These are phyloP conservation scores for Podaxis sp. DNA, from an alignment of 768 basidiomycete genomes.

Conservation along the genomic window DNA sequence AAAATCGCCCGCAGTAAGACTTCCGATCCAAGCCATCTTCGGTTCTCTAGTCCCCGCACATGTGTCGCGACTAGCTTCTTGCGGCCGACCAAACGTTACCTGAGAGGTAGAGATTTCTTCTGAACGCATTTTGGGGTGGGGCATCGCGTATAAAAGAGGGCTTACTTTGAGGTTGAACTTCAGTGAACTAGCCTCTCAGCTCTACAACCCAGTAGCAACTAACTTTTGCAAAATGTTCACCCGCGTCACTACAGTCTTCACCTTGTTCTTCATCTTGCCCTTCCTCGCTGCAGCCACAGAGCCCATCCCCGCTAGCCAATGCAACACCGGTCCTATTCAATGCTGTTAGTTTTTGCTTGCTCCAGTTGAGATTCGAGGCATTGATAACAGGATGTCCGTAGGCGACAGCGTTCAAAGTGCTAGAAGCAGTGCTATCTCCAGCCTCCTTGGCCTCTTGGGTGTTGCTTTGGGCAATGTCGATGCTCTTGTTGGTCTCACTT, in stretches of 20 bases:
- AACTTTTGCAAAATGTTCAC: constrained; percentile 22
- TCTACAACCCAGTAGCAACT: constrained; percentile 12
- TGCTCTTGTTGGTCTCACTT: constrained; percentile 10
- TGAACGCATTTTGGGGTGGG: neutral
- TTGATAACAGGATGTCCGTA: constrained; percentile 1
- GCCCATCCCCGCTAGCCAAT: constrained; percentile 22
- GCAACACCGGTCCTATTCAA: constrained; percentile 29
- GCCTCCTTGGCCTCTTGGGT: constrained; percentile 17
- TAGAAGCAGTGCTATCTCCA: neutral
- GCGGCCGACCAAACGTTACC: neutral
- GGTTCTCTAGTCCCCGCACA: neutral
- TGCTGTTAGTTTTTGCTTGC: constrained; percentile 18
- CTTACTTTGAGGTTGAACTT: neutral
- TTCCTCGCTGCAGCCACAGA: constrained; percentile 22
- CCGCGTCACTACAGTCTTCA: constrained; percentile 19
- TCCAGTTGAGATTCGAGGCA: neutral
- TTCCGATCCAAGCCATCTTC: neutral
- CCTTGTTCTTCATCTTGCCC: constrained; percentile 18
- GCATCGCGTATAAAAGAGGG: neutral
- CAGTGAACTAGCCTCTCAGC: neutral
- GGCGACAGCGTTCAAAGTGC: constrained; percentile 18
- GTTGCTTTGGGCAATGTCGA: neutral
- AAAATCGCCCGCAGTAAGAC: neutral
- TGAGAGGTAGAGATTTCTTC: neutral
- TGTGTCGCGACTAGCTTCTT: neutral